Conservation (phyloP, 139 green algal species). For the Chlorella sp. region DNA sequence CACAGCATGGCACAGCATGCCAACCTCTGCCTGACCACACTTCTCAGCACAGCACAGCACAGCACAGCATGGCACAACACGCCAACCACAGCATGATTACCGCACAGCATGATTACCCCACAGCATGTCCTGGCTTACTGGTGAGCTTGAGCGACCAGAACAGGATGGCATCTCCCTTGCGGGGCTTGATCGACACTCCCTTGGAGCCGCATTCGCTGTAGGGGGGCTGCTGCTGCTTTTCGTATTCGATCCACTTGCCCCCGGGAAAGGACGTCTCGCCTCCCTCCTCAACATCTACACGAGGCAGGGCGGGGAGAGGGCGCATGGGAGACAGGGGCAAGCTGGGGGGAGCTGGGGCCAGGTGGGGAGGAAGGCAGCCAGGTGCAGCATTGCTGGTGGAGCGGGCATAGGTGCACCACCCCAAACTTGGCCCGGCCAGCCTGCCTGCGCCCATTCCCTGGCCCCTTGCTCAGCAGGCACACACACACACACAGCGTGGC, state of each 20-base stretch:
- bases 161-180: constrained; percentile 52
- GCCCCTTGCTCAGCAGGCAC: no score
- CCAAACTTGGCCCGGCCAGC: not conserved
- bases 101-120: no score
- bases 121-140: not conserved
- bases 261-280: constrained; percentile 49
- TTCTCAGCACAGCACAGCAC: not conserved
- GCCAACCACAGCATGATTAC: no score
- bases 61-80: no score
- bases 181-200: constrained; percentile 51
- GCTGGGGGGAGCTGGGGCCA: no score
- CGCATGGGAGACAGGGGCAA: not conserved
- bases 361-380: no score
- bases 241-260: constrained; percentile 1
- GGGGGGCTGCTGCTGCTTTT: not conserved
- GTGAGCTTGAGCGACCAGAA: constrained; percentile 41
- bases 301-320: not conserved
- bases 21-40: not conserved
- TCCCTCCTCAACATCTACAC: constrained; percentile 51
- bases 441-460: not conserved
- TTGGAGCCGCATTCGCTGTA: not conserved
- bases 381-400: no score
- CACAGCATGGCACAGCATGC: not conserved
- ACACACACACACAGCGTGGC: no score
- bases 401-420: no score